These are phyloP conservation scores for Nicotiana attenuata DNA, from an alignment of 257 asterid genomes.

Conservation along the genomic window DNA sequence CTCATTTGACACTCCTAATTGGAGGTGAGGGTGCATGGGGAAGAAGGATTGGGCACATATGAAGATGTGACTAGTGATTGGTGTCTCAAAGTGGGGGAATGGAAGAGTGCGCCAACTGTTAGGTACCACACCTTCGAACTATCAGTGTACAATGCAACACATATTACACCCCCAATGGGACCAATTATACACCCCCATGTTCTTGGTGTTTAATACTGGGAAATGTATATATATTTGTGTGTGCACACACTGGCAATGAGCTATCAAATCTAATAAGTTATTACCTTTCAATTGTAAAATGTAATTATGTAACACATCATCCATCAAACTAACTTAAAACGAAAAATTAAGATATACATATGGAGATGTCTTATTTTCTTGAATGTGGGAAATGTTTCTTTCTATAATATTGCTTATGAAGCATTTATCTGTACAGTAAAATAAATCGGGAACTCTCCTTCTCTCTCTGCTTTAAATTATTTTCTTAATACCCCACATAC, in stretches of 20 bases:
- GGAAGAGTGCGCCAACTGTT: slow-evolving; percentile 32
- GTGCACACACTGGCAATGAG: background rate
- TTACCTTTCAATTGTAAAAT: background rate
- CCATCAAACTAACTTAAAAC: background rate
- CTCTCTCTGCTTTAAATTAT: no score
- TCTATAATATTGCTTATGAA: no score
- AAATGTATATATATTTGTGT: background rate
- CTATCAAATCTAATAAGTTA: background rate
- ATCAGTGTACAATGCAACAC: slow-evolving; percentile 1
- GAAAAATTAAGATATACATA: background rate
- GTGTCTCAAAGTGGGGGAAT: slow-evolving; percentile 16
- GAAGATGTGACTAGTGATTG: slow-evolving; percentile 28
- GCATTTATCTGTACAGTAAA: no score
- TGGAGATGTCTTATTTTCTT: background rate
- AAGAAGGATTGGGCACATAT: slow-evolving; percentile 20
- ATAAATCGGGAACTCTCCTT: no score
- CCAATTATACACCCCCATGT: background rate
- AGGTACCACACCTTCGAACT: slow-evolving; percentile 18
- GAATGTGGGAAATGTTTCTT: no score
- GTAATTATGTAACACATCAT: background rate
- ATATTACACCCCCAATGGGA: background rate
- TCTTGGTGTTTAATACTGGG: background rate
- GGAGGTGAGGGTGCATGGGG: background rate
- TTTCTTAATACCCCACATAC: no score
- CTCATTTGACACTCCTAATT: no score